Base-by-base conservation (phyloP, 192 early-diverging fungal species). In the Coemansia sp. region DNA sequence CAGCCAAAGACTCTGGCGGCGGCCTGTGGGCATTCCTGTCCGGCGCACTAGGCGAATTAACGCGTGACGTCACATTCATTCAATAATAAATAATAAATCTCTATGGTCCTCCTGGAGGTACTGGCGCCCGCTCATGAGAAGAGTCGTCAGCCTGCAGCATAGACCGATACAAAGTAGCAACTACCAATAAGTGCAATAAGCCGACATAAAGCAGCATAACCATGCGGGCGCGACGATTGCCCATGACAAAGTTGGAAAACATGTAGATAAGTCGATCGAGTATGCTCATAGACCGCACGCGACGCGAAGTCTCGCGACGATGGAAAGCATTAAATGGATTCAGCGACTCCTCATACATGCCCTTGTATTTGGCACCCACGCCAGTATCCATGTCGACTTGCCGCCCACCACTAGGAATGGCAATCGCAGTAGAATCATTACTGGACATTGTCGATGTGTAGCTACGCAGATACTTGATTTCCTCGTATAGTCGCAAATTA, bases 291-390 rank as follows among this genome's bases (percentile, higher is more conserved):
- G 88, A 85, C 54, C 90, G 81, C 43, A 91, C 89, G 6, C 93
- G 82, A 16, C 91, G 86, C 16, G 78, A 77, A 15, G 91, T 86
- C 66, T 98, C 94, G 70, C 90, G 79, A 15, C 90, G 79, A 66
- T 91, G 89, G 82, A 98, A 98, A 15, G 88, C 89, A 20, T 88
- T 86, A 75, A 98, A 98, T 11, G 95, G 96, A 74, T 98, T 95
- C 77, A 96, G 87, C 46, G 85, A 89, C 41, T 91, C 92, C 76
- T 98, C 96, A 67, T 98, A 98, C 63, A 94, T 78, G 29, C 85
- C 80, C 20, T 87, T 77, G 85, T 96, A 96, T 57, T 91, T 91
- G 64, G 86, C 87, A 12, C 82, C 75, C 10, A 87, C 90, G 64
- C 36, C 82, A 36, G 61, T 69, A 68, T 69, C 68, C 68, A 75